phyloP scores from a whole-genome alignment of 2,329 filamentous ascomycete species.

The Cordyceps cateniannulata region DNA sequence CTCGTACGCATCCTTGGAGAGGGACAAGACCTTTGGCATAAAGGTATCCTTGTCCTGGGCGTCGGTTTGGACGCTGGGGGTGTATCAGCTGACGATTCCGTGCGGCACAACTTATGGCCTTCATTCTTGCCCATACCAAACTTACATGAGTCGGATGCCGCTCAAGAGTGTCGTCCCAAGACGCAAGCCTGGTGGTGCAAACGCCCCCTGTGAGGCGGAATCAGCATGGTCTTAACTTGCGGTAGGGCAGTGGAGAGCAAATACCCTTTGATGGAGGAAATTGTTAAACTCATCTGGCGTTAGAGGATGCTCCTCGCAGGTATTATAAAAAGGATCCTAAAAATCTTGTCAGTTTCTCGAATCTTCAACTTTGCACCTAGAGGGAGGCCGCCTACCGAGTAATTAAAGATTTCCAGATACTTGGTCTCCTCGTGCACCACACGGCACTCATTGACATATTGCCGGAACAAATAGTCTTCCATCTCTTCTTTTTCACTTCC shows the following conservation, averaged over 20 bases:
- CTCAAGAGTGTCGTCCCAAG: constrained; percentile 39
- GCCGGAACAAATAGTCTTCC: constrained; percentile 54
- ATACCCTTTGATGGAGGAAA: constrained; percentile 44
- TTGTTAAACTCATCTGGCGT: constrained; percentile 51
- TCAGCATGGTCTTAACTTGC: not conserved
- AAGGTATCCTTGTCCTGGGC: constrained; percentile 54
- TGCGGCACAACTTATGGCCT: not conserved
- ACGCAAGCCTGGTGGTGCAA: constrained; percentile 37
- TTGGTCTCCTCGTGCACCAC: constrained; percentile 45
- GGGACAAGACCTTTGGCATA: constrained; percentile 45
- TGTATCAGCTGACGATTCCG: not conserved
- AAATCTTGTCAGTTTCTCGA: not conserved
- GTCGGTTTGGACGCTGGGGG: constrained; percentile 46
- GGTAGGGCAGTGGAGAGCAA: constrained; percentile 17
- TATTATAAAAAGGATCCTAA: constrained; percentile 42
- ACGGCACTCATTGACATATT: constrained; percentile 40
- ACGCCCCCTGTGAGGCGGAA: constrained; percentile 39
- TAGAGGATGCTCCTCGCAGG: constrained; percentile 44
- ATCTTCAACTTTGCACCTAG: not conserved
- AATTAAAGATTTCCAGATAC: constrained; percentile 55
- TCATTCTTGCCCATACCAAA: constrained; percentile 10
- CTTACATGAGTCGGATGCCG: constrained; percentile 50
- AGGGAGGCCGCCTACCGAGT: constrained; percentile 38
- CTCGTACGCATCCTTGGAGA: constrained; percentile 43
- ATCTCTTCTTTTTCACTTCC: constrained; percentile 21